Percentiles rank a stretch among this genome's conserved stretches.
phyloP scores from a whole-genome alignment of 441 rosid species.

The Brassica balearica region DNA sequence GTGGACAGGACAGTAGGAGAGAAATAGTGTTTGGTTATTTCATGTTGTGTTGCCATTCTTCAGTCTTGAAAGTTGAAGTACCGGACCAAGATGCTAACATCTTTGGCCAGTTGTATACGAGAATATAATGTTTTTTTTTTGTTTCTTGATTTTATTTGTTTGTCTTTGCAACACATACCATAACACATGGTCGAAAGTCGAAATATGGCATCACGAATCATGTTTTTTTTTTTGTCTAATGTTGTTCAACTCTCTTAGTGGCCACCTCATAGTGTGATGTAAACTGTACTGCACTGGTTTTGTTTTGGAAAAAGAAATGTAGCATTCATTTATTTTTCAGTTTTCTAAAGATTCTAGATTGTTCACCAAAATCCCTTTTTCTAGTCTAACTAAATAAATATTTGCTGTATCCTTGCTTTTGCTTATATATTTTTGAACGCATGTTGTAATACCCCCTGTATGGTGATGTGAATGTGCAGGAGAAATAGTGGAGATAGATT shows the following conservation, averaged over 20 bases:
- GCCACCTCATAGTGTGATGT: slow-evolving; percentile 26
- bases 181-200: slow-evolving; percentile 20
- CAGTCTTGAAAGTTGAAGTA: slow-evolving; percentile 20
- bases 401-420: too few species aligned
- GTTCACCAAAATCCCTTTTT: too few species aligned
- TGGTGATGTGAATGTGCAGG: too few species aligned
- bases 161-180: slow-evolving; percentile 10
- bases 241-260: slow-evolving; percentile 1
- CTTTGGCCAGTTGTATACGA: slow-evolving; percentile 41
- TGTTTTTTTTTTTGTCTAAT: slow-evolving; percentile 22
- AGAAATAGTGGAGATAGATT: too few species aligned
- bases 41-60: slow-evolving; percentile 17
- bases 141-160: slow-evolving; percentile 1
- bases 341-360: too few species aligned
- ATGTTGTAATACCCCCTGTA: too few species aligned
- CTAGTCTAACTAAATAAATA: too few species aligned
- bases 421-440: too few species aligned
- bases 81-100: slow-evolving; percentile 34
- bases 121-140: slow-evolving; percentile 20
- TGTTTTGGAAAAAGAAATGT: too few species aligned
- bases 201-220: slow-evolving; percentile 14
- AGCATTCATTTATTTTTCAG: too few species aligned
- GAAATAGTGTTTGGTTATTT: slow-evolving; percentile 7
- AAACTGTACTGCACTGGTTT: neutral
- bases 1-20: slow-evolving; percentile 23